A percentile compares a stretch with the other conserved stretches of the same genome.
Conservation (phyloP, 2,329 filamentous ascomycete species). For the Parasarocladium wereldwijsianum region DNA sequence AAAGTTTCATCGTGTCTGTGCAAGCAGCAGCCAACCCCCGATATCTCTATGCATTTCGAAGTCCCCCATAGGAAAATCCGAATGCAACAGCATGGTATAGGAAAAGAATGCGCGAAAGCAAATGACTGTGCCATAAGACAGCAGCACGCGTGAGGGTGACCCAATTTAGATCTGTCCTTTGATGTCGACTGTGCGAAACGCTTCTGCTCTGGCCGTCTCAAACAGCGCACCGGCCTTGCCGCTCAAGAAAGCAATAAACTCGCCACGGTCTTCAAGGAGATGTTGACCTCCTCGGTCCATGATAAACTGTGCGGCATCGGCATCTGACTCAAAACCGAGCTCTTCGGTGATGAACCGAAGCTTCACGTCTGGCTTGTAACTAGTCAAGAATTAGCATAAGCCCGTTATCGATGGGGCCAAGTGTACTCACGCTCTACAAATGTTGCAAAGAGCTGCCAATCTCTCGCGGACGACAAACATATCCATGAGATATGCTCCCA, state of each 20-base stretch:
- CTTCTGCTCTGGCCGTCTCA: constrained; percentile 55
- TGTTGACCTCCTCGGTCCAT: constrained; percentile 63
- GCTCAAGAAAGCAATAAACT: constrained; percentile 58
- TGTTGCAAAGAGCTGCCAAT: constrained; percentile 74
- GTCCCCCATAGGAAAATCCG: too few relatives aligned
- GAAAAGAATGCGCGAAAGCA: not conserved
- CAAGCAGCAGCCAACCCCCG: too few relatives aligned
- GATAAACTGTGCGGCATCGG: constrained; percentile 82
- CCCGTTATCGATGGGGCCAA: not conserved
- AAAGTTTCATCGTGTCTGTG: too few relatives aligned
- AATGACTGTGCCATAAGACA: not conserved
- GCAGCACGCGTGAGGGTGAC: not conserved
- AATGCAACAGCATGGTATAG: not conserved
- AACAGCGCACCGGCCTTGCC: constrained; percentile 61
- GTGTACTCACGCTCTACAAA: constrained; percentile 78
- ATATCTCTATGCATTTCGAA: too few relatives aligned
- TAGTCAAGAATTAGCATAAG: constrained; percentile 35
- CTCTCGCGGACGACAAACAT: constrained; percentile 96
- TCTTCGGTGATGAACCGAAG: constrained; percentile 90
- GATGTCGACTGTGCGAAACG: constrained; percentile 84
- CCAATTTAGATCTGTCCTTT: constrained; percentile 76
- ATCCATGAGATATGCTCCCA: constrained; percentile 98
- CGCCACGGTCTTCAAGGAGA: constrained; percentile 62
- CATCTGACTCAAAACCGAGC: constrained; percentile 86
- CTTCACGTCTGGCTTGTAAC: constrained; percentile 83